These are phyloP conservation scores for Austroboletus niveus DNA, from an alignment of 1,284 basidiomycete genomes.

Conservation along the genomic window DNA sequence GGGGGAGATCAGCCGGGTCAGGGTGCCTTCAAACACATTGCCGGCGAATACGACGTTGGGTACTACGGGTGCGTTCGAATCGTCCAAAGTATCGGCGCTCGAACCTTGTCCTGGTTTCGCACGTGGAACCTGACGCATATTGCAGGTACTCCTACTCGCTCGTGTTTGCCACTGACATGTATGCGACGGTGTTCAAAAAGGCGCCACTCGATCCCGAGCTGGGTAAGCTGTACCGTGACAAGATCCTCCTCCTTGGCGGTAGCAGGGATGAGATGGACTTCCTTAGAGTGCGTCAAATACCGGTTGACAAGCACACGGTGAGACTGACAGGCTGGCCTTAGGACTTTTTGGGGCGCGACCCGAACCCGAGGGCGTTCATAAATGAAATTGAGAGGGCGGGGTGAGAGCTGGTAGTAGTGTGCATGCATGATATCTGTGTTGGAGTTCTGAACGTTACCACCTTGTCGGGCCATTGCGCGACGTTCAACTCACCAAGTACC, in stretches of 20 bases:
- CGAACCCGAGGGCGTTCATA: slow-evolving; percentile 64
- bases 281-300: slow-evolving; percentile 40
- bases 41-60: slow-evolving; percentile 58
- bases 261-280: slow-evolving; percentile 58
- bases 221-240: slow-evolving; percentile 49
- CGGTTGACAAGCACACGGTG: too few relatives aligned
- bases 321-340: slow-evolving; percentile 14
- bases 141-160: slow-evolving; percentile 31
- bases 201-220: slow-evolving; percentile 69
- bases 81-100: too few relatives aligned
- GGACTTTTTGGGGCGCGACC: slow-evolving; percentile 75
- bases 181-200: slow-evolving; percentile 54
- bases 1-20: slow-evolving; percentile 61
- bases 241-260: slow-evolving; percentile 55
- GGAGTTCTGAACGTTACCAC: too few relatives aligned
- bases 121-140: background rate
- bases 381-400: slow-evolving; percentile 18
- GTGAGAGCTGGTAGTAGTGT: too few relatives aligned
- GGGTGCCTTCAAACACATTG: slow-evolving; percentile 24
- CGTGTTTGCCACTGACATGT: slow-evolving; percentile 36
- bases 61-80: slow-evolving; percentile 60
- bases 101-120: too few relatives aligned
- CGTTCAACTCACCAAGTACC: too few relatives aligned
- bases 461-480: too few relatives aligned
- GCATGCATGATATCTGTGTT: too few relatives aligned